Conservation (phyloP, 78 protist species). For the Dictyostelium discoideum region dicty_2.7 NC_007090.3:3081001-3081500, state of each 20-base stretch:
- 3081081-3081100: slow-evolving; percentile 94
- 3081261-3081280: too few relatives aligned
- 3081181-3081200: slow-evolving; percentile 91
- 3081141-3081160: slow-evolving; percentile 93
- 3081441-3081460: slow-evolving; percentile 92
- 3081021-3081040: slow-evolving; percentile 81
- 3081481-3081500: slow-evolving; percentile 91
- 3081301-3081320: slow-evolving; percentile 85
- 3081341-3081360: slow-evolving; percentile 89
- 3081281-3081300: not conserved
- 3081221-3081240: not conserved
- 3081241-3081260: too few relatives aligned
- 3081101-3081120: slow-evolving; percentile 89
- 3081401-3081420: slow-evolving; percentile 87
- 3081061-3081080: slow-evolving; percentile 87
- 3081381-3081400: slow-evolving; percentile 29
- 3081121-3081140: slow-evolving; percentile 89
- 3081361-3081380: slow-evolving; percentile 92
- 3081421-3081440: slow-evolving; percentile 70
- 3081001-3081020: slow-evolving; percentile 58
- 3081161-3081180: slow-evolving; percentile 97
- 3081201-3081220: not conserved
- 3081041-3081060: slow-evolving; percentile 81
- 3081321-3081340: slow-evolving; percentile 91
- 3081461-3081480: slow-evolving; percentile 94